A percentile compares a stretch with the other conserved stretches of the same genome.
These are phyloP conservation scores for Oropetium thomaeum DNA, from an alignment of 176 grass and related monocot genomes.

Conservation along the genomic window DNA sequence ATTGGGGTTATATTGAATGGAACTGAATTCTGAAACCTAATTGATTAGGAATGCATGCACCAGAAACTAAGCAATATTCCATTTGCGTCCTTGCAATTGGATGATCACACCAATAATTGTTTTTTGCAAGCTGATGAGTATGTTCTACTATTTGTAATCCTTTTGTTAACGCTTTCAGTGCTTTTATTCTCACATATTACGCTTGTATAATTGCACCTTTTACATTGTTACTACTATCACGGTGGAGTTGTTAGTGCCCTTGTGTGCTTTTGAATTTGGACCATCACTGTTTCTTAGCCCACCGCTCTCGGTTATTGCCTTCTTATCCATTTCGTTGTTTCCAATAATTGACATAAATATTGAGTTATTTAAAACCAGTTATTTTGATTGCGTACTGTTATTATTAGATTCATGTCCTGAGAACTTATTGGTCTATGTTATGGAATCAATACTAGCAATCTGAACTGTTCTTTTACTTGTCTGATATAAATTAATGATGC, in stretches of 20 bases:
- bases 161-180: background rate
- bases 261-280: background rate
- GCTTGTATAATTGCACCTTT: background rate
- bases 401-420: background rate
- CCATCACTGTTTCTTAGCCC: background rate
- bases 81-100: background rate
- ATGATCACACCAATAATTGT: background rate
- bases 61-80: background rate
- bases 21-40: background rate
- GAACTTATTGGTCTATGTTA: background rate
- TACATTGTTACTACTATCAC: background rate
- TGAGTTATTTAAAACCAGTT: background rate
- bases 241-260: background rate
- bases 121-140: background rate
- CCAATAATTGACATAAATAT: background rate
- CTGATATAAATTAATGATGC: background rate
- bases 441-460: background rate
- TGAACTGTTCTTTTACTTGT: slow-evolving; percentile 8
- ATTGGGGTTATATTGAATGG: background rate
- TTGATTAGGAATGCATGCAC: background rate
- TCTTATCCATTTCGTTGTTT: background rate
- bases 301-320: background rate
- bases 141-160: background rate
- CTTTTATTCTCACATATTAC: background rate
- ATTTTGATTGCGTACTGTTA: background rate